Base-by-base conservation (phyloP, 2,329 filamentous ascomycete species). In the Teratosphaeria gauchensis region DNA sequence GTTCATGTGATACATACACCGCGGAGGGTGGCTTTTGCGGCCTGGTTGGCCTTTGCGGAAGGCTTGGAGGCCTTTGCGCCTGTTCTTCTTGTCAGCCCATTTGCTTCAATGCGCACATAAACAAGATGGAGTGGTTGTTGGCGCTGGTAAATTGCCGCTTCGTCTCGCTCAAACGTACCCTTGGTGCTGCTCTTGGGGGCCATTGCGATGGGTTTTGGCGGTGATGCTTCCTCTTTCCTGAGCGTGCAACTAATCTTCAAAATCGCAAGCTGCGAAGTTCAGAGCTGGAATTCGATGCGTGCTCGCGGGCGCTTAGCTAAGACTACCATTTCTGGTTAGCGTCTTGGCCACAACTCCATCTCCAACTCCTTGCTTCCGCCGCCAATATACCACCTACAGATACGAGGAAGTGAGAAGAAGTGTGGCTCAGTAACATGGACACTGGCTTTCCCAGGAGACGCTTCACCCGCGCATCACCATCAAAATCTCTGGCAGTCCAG, bases 21-120 rank as follows among this genome's bases (percentile, higher is more conserved):
- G 82, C 90, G 90, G 73, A 97, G 87, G 75, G 91, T 89, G 77
- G 94, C 89, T 85, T 99, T 97, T 73, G 94, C 89, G 77, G 94
- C 94, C 76, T 87, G 86, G 74, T 86, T 88, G 80, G 94, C 94
- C 85, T 95, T 87, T 71, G 78, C 77, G 72, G 77, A 78, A 71
- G 80, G 74, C 84, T 94, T 94, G 77, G 80, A 72, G 67, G 76
- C 69, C 55, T 67, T 67, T 48, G 64, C 58, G 63, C 67, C 77
- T 74, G 68, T 59, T 58, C 65, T 66, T 30, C 71, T 32, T 31
- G 66, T 73, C 62, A 74, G 72, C 68, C 51, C 48, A 42, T 6
- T 60, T 53, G 7, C 7, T 16, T 35, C 31, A 28, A 58, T 58
- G 28, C 42, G 19, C 48, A 52, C n/a, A 19, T 19, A 2, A 28